Conservation (phyloP, 1,139 yeast genomes). For the Kodamaea suecica region DNA sequence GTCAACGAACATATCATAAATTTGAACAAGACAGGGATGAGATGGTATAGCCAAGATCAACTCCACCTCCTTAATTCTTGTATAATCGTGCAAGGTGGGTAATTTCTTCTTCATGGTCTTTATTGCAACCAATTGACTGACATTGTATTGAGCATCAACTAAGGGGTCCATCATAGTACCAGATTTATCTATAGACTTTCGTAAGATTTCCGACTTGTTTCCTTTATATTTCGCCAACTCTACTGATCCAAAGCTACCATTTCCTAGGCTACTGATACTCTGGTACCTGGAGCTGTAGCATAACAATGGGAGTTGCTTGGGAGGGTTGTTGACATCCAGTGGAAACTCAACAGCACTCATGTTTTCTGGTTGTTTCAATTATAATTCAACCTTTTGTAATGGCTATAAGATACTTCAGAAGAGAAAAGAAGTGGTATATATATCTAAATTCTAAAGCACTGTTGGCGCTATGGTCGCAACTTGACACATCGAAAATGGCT, state of each 20-base stretch:
- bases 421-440: neutral
- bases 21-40: slow-evolving; percentile 68
- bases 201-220: slow-evolving; percentile 10
- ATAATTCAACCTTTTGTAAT: too few relatives aligned
- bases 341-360: slow-evolving; percentile 7
- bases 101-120: slow-evolving; percentile 69
- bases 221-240: slow-evolving; percentile 50
- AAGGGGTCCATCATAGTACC: slow-evolving; percentile 55
- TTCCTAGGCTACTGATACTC: slow-evolving; percentile 56
- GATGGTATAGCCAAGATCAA: slow-evolving; percentile 70
- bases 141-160: slow-evolving; percentile 18
- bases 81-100: slow-evolving; percentile 51
- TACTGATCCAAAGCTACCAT: slow-evolving; percentile 79
- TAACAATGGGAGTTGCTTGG: slow-evolving; percentile 34
- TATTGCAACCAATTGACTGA: slow-evolving; percentile 61
- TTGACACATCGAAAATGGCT: neutral
- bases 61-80: slow-evolving; percentile 66
- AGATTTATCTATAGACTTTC: slow-evolving; percentile 13
- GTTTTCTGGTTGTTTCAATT: too few relatives aligned
- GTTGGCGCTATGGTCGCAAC: too few relatives aligned
- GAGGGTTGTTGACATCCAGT: slow-evolving; percentile 19
- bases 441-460: neutral
- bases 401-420: neutral
- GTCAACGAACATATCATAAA: slow-evolving; percentile 79
- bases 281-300: slow-evolving; percentile 46